These are phyloP conservation scores for Paramecium sonneborni DNA, from an alignment of 73 alveolate genomes.

Conservation along the genomic window DNA sequence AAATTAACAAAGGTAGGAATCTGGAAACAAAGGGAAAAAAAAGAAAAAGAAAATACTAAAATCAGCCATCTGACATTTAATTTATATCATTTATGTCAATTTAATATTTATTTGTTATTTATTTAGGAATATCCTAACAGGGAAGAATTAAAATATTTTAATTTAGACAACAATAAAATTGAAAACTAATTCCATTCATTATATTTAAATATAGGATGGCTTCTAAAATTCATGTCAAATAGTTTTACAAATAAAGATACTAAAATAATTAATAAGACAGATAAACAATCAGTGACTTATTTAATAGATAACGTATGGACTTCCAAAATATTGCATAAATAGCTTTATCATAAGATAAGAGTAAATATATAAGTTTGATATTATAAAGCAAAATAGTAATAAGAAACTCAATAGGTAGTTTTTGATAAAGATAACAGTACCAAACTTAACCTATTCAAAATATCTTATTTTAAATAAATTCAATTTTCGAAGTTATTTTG, in stretches of 20 bases:
- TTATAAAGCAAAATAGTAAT: no score
- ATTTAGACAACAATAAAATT: not conserved
- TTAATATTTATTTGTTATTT: not conserved
- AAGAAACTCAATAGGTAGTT: no score
- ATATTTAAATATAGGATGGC: constrained; percentile 18
- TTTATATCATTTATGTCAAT: not conserved
- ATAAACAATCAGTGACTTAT: not conserved
- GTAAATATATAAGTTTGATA: not conserved
- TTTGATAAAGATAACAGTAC: not conserved
- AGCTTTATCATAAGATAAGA: not conserved
- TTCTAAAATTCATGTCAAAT: not conserved
- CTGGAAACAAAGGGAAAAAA: not conserved
- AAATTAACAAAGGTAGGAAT: not conserved
- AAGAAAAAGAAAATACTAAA: not conserved
- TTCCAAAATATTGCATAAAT: not conserved
- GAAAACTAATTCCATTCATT: not conserved
- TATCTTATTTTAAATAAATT: not conserved
- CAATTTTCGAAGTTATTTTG: not conserved
- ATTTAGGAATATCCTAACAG: not conserved
- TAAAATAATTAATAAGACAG: not conserved
- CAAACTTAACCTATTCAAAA: not conserved
- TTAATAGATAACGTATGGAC: not conserved
- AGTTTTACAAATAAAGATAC: constrained; percentile 7
- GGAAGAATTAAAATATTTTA: not conserved
- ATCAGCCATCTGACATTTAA: not conserved